phyloP scores from a whole-genome alignment of 768 basidiomycete species.

The Naematelia aurantialba region DNA sequence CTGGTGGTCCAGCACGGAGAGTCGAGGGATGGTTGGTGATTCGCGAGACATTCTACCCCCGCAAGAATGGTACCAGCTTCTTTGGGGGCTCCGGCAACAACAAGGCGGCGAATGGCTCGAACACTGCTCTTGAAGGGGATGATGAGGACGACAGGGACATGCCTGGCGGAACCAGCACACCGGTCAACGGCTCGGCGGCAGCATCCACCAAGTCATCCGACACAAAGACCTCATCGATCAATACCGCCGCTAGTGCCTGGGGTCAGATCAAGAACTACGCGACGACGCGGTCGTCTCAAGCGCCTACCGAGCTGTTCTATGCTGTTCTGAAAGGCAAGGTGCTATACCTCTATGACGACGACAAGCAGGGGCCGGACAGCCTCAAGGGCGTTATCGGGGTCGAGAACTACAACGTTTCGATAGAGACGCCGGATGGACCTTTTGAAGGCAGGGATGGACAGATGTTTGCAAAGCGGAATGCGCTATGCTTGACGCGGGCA shows the following conservation, averaged over 20 bases:
- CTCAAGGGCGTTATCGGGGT: conserved; percentile 88
- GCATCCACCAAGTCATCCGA: neutral
- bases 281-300: conserved; percentile 19
- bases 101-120: neutral
- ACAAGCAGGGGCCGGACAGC: conserved; percentile 66
- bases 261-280: neutral
- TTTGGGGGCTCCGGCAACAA: neutral
- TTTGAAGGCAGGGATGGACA: conserved; percentile 59
- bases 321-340: conserved; percentile 86
- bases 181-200: neutral
- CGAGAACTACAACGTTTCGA: conserved; percentile 67
- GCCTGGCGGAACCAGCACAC: neutral
- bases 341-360: conserved; percentile 89
- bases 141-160: neutral
- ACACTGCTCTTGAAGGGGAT: neutral
- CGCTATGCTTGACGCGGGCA: conserved; percentile 56
- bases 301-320: conserved; percentile 90
- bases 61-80: neutral
- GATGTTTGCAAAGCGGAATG: conserved; percentile 83
- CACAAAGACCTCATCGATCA: neutral
- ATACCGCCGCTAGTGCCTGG: conserved; percentile 2
- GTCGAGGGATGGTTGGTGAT: conserved; percentile 4
- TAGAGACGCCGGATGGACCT: conserved; percentile 58
- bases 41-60: neutral
- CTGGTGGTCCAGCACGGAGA: neutral